Base-by-base conservation (phyloP, 176 grass and related monocot species). In the Eragrostis curvula region DNA sequence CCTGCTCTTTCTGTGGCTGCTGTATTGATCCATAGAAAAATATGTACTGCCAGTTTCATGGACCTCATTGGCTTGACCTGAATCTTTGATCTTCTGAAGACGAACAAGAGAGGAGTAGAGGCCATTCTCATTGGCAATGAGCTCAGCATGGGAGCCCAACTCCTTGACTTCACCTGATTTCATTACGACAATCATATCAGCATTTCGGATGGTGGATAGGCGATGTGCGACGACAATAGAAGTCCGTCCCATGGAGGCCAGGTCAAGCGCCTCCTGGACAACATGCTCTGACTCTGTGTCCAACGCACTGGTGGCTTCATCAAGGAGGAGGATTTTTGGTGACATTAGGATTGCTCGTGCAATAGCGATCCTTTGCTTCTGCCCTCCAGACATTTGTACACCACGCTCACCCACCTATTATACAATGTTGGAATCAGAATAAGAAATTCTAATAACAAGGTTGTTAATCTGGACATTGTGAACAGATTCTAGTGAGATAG, bases 351-450 rank as follows among this genome's bases (percentile, higher is more conserved):
- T 90, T 39, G 95, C 92, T 86, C 95, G 85, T 2, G 95, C 95
- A 59, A 97, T 97, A 56, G 95, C 95, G 74, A 97, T 97, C 64
- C 95, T 92, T 74, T 97, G 95, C 57, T 97, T 97, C 79, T 97
- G 95, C 2, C 95, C 95, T 82, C 95, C 95, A 12, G 92, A 97
- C 90, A 97, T 97, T 67, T 97, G 95, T 58, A 92, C 85, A 53
- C 95, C 95, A 67, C 87, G 80, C 84, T 98, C 92, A 39, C 95
- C 95, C 29, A 94, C 95, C 95, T 97, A 76, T 66, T 0, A 17
- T 17, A 79, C 20, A 53, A 25, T 49, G 41, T 82, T 21, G 79
- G 25, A 75, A 27, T 52, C 50, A 77, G 8, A 5, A 79, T 25
- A 48, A 58, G 28, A 25, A 25, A 60, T 72, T 70, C 18, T 48